These are phyloP conservation scores for Lipomyces oligophaga DNA, from an alignment of 805 yeast species.

Conservation along the genomic window DNA sequence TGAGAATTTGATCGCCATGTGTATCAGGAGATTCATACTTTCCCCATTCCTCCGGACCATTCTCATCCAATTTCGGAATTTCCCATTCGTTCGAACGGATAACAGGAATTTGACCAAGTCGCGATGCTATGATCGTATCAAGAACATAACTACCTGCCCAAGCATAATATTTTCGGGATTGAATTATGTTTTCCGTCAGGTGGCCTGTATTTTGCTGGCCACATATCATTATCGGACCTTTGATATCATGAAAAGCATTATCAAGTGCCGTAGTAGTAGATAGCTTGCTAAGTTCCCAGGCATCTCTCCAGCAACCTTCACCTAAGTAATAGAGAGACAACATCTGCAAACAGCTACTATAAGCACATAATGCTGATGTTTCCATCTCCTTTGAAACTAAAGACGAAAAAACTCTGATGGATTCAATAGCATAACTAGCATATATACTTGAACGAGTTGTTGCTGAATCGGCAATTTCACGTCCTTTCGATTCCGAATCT, in stretches of 20 bases:
- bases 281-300: slow-evolving; percentile 6
- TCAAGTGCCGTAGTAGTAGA: slow-evolving; percentile 3
- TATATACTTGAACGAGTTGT: slow-evolving; percentile 3
- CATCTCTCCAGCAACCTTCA: slow-evolving; percentile 7
- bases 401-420: background rate
- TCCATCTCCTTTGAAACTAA: background rate
- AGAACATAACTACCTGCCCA: slow-evolving; percentile 12
- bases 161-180: background rate
- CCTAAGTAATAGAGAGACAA: slow-evolving; percentile 8
- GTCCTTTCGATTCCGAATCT: background rate
- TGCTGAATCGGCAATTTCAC: background rate
- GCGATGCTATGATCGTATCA: slow-evolving; percentile 12
- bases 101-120: slow-evolving; percentile 6
- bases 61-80: slow-evolving; percentile 2
- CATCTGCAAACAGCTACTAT: background rate
- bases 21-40: slow-evolving; percentile 1
- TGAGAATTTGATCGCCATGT: background rate
- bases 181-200: background rate
- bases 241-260: background rate
- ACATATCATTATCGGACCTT: background rate
- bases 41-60: slow-evolving; percentile 18
- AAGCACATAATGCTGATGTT: too few species aligned
- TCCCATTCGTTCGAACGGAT: slow-evolving; percentile 11
- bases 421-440: slow-evolving; percentile 1
- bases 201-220: background rate